These are phyloP conservation scores for Priceomyces castillae DNA, from an alignment of 805 yeast genomes.

Conservation along the genomic window DNA sequence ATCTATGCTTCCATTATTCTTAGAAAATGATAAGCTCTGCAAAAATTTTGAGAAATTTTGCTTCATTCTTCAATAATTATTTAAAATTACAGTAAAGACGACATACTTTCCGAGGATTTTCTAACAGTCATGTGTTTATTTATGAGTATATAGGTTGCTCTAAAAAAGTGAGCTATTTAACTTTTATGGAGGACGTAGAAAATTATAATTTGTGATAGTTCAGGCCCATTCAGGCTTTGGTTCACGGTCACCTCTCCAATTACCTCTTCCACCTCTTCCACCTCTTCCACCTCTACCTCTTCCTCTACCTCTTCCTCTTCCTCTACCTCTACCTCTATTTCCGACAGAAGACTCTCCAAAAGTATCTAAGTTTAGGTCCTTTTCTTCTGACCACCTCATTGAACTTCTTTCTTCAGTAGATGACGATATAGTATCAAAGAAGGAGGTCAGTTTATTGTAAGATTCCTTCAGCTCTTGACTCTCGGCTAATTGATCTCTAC, in stretches of 20 bases:
- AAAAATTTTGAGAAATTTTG: no score
- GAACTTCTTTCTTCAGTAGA: conserved; percentile 49
- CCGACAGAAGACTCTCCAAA: conserved; percentile 70
- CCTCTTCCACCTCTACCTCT: conserved; percentile 19
- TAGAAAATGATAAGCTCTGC: no score
- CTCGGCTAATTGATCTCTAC: conserved; percentile 39
- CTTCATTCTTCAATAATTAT: no score
- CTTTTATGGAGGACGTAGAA: no score
- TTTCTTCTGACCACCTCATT: conserved; percentile 72
- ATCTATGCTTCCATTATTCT: no score
- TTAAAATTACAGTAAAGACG: no score
- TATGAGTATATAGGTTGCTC: neutral
- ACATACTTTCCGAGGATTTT: no score
- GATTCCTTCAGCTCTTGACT: conserved; percentile 31
- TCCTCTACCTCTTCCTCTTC: conserved; percentile 41
- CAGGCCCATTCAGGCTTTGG: conserved; percentile 30
- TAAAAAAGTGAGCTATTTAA: neutral
- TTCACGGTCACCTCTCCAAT: conserved; percentile 13
- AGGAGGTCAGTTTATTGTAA: conserved; percentile 80
- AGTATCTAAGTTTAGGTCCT: conserved; percentile 71
- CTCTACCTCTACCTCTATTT: conserved; percentile 44
- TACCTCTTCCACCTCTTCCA: conserved; percentile 20
- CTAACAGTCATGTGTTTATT: no score
- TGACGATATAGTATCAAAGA: conserved; percentile 82
- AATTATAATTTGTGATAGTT: conserved; percentile 1